A percentile compares a stretch with the other conserved stretches of the same genome.
These are phyloP conservation scores for Elongisporangium undulatum DNA, from an alignment of 352 stramenopile genomes.

Conservation along the genomic window DNA sequence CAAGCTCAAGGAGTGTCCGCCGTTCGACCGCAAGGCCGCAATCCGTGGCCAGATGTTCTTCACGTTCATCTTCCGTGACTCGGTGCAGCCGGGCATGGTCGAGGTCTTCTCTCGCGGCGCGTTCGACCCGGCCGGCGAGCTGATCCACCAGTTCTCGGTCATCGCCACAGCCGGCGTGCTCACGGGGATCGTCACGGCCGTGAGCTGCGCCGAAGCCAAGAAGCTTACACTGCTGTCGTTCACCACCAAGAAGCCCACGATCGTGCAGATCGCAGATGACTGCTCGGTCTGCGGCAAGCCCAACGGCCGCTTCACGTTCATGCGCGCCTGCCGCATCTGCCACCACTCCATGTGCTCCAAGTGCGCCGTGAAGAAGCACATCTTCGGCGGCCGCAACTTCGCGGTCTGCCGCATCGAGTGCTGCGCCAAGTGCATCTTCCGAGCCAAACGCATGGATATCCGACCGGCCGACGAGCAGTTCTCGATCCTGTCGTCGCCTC, in stretches of 20 bases:
- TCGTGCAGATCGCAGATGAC: not conserved
- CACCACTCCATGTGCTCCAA: conserved; percentile 18
- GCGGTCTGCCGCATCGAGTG: conserved; percentile 15
- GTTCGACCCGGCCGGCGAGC: conserved; percentile 11
- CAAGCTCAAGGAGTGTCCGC: conserved; percentile 20
- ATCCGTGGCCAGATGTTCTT: conserved; percentile 21
- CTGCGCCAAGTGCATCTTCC: conserved; percentile 31
- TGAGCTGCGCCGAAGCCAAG: conserved; percentile 27
- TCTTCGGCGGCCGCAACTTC: conserved; percentile 22
- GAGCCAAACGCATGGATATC: conserved; percentile 23
- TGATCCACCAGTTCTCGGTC: conserved; percentile 11
- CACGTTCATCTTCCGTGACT: conserved; percentile 21
- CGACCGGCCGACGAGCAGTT: conserved; percentile 18
- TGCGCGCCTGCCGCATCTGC: conserved; percentile 20
- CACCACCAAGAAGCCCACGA: not conserved
- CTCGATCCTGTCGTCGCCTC: conserved; percentile 11
- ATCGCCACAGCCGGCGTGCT: conserved; percentile 19
- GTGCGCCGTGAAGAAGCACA: conserved; percentile 30
- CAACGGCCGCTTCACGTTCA: not conserved
- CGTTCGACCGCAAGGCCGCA: conserved; percentile 11
- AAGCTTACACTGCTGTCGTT: conserved; percentile 17
- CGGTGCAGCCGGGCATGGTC: conserved; percentile 8
- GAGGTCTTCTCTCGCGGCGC: conserved; percentile 19
- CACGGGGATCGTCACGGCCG: conserved; percentile 15
- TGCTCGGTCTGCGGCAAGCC: not conserved